phyloP scores from a whole-genome alignment of 2,329 filamentous ascomycete species.

The Cryoendolithus antarcticus region DNA sequence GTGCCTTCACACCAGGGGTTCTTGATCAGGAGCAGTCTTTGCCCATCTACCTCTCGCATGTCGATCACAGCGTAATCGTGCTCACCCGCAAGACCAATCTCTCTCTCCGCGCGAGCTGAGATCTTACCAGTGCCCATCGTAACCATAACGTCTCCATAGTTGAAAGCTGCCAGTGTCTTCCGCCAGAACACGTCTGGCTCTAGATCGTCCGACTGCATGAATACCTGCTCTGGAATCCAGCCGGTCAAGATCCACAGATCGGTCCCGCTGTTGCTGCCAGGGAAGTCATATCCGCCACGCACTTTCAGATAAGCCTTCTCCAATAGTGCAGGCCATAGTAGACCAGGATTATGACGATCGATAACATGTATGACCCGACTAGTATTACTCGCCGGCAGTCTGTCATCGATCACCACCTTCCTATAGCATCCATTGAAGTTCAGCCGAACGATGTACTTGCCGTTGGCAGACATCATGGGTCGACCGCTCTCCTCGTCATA shows the following conservation, averaged over 20 bases:
- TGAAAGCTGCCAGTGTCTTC: conserved; percentile 61
- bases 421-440: conserved; percentile 93
- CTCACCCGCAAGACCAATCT: conserved; percentile 71
- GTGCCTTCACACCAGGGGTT: conserved; percentile 89
- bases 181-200: conserved; percentile 67
- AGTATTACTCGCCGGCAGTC: conserved; percentile 65
- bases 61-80: conserved; percentile 91
- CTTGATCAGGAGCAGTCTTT: conserved; percentile 68
- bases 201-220: conserved; percentile 74
- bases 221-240: conserved; percentile 94
- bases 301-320: conserved; percentile 97
- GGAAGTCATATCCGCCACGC: conserved; percentile 91
- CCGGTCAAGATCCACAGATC: conserved; percentile 87
- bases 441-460: conserved; percentile 84
- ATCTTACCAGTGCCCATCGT: conserved; percentile 84
- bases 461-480: conserved; percentile 59
- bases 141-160: conserved; percentile 67
- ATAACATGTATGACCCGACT: conserved; percentile 72
- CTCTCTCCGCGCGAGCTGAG: conserved; percentile 61
- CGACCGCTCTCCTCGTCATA: conserved; percentile 47
- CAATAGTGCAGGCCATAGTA: conserved; percentile 82
- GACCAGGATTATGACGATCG: conserved; percentile 66
- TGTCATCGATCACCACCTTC: conserved; percentile 78
- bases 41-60: conserved; percentile 52
- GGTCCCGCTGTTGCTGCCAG: conserved; percentile 91